Conservation (phyloP, 2,329 filamentous ascomycete species). For the Orbilia ellipsospora region DNA sequence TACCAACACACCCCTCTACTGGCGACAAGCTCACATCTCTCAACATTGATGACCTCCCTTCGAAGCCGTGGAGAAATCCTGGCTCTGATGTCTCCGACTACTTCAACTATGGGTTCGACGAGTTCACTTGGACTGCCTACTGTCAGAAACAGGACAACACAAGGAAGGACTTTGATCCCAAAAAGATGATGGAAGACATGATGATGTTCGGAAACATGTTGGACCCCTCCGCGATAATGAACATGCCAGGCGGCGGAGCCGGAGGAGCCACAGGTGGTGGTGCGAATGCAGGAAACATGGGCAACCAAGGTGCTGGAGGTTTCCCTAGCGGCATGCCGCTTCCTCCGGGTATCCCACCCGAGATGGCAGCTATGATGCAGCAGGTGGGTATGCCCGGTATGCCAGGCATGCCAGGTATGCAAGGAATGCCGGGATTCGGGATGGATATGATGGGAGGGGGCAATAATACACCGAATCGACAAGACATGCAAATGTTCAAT, state of each 20-base stretch:
- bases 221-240: conserved; percentile 43
- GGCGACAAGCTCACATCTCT: conserved; percentile 85
- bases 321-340: conserved; percentile 50
- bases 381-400: conserved; percentile 55
- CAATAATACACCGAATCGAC: conserved; percentile 43
- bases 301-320: conserved; percentile 26
- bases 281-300: conserved; percentile 28
- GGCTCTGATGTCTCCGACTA: conserved; percentile 96
- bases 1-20: conserved; percentile 78
- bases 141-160: conserved; percentile 86
- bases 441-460: conserved; percentile 55
- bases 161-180: conserved; percentile 79
- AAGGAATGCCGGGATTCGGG: conserved; percentile 48
- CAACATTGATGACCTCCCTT: conserved; percentile 78
- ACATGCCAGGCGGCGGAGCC: conserved; percentile 33
- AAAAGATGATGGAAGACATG: conserved; percentile 71
- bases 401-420: conserved; percentile 56
- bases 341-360: conserved; percentile 54
- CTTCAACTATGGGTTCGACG: conserved; percentile 99
- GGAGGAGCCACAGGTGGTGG: conserved; percentile 9
- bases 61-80: conserved; percentile 94
- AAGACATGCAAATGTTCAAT: conserved; percentile 56
- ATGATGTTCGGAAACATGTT: conserved; percentile 59
- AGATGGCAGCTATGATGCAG: conserved; percentile 55
- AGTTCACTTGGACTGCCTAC: conserved; percentile 97